Evolutionary conservation across 176 grass and related monocot genomes (phyloP), one percentile per base, ranked within the genome.

Genomic region (Pontederia paniculata): DNA sequence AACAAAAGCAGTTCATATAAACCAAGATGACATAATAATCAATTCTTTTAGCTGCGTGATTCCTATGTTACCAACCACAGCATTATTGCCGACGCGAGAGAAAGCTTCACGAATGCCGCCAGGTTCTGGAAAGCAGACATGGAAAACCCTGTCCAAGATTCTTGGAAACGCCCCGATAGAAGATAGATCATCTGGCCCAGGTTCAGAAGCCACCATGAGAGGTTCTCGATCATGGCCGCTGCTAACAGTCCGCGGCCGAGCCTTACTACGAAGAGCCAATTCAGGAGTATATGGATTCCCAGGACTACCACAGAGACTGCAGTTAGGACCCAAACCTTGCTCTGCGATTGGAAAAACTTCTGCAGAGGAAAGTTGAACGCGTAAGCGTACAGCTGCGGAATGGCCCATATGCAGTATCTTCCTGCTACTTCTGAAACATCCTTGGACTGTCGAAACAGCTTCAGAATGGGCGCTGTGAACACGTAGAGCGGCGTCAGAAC

Each of bases 261-360:
- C 6, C 63, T 70, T 3, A 44, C 31, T 12, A 84, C 62, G 68
- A 84, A 73, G 58, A 88, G 6, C 63, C 66, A 83, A 77, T 80
- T 88, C 67, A 88, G 80, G 9, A 10, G 66, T 23, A 69, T 43
- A 64, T 88, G 84, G 54, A 67, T 17, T 28, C 62, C 72, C n/a
- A 88, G 84, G 0, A 41, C 76, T 17, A 16, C 71, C 45, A 71
- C 72, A 21, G 84, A 82, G 60, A 88, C 72, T 72, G 42, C 10
- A 16, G 80, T 80, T 72, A 88, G 68, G 49, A 20, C 68, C 84
- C 84, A 88, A 9, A 88, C 80, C 41, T 72, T 78, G 76, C 76
- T 88, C 72, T 83, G 84, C 14, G 84, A 6, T 64, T 83, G 80
- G 57, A 79, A 88, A 62, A 88, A 88, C 46, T 88, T 88, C 69